A percentile compares a stretch with the other conserved stretches of the same genome.
These are phyloP conservation scores for Cantharellus cinnabarinus DNA, from an alignment of 768 basidiomycete species.

Conservation along the genomic window DNA sequence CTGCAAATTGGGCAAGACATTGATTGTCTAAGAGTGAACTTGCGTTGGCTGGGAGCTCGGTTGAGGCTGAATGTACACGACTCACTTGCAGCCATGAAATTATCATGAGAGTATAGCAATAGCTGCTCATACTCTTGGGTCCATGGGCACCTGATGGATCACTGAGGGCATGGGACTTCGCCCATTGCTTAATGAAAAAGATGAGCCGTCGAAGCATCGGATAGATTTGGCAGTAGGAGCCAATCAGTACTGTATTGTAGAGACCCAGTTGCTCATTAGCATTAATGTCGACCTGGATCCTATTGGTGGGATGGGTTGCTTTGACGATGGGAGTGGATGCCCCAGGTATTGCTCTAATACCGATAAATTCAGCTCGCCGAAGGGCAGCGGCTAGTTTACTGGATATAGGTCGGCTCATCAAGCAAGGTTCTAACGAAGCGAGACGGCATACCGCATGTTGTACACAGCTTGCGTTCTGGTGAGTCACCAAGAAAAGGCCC, in stretches of 20 bases:
- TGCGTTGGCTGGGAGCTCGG: not conserved
- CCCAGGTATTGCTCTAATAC: not conserved
- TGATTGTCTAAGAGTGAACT: constrained; percentile 18
- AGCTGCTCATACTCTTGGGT: constrained; percentile 34
- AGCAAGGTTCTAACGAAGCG: not conserved
- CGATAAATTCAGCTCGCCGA: constrained; percentile 17
- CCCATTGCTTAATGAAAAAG: constrained; percentile 37
- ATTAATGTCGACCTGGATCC: constrained; percentile 33
- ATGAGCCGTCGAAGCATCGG: constrained; percentile 25
- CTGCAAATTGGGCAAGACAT: constrained; percentile 27
- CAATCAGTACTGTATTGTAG: constrained; percentile 30
- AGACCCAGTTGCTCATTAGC: constrained; percentile 41
- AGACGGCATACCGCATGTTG: not conserved
- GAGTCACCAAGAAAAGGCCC: no score
- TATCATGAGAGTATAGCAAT: constrained; percentile 39
- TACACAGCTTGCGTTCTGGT: not conserved
- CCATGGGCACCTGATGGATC: constrained; percentile 16
- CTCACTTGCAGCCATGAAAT: constrained; percentile 37
- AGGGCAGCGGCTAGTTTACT: constrained; percentile 18
- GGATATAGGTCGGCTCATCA: constrained; percentile 5
- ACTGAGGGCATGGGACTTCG: constrained; percentile 32
- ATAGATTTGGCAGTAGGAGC: constrained; percentile 27
- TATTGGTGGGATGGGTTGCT: constrained; percentile 25
- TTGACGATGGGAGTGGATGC: constrained; percentile 32
- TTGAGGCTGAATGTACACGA: not conserved